Percentiles rank a stretch among this genome's conserved stretches.
phyloP scores from a whole-genome alignment of 2,329 filamentous ascomycete genomes.

The Fusarium nodosum region DNA sequence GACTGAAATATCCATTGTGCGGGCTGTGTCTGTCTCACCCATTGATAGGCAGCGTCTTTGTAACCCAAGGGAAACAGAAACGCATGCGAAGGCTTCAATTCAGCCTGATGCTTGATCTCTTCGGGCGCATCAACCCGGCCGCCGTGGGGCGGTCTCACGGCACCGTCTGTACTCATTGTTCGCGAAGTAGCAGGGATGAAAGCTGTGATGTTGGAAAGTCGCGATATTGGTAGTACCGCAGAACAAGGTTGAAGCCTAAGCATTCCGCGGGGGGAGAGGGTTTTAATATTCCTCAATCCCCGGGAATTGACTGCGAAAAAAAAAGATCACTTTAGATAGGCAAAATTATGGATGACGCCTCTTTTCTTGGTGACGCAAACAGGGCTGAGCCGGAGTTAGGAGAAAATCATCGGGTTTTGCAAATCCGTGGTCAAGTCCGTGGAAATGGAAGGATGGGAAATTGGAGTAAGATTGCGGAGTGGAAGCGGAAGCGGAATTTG shows the following conservation, averaged over 20 bases:
- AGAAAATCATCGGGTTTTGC: conserved; percentile 41
- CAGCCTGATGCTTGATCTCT: conserved; percentile 48
- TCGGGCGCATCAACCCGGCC: conserved; percentile 41
- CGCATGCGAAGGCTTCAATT: conserved; percentile 50
- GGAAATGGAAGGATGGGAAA: conserved; percentile 1
- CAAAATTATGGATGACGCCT: conserved; percentile 48
- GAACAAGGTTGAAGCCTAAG: conserved; percentile 59
- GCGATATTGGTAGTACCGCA: conserved; percentile 59
- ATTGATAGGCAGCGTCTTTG: conserved; percentile 91
- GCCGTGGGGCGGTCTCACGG: conserved; percentile 45
- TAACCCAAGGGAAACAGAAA: conserved; percentile 87
- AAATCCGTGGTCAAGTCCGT: conserved; percentile 39
- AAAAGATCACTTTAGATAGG: conserved; percentile 14
- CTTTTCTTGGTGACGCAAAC: conserved; percentile 31
- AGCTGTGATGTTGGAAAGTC: conserved; percentile 53
- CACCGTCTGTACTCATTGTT: conserved; percentile 54
- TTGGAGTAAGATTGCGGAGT: conserved; percentile 23
- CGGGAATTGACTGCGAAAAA: conserved; percentile 26
- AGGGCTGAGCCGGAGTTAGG: conserved; percentile 47
- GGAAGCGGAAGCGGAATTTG: conserved; percentile 8
- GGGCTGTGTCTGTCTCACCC: conserved; percentile 68
- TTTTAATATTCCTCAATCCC: conserved; percentile 44
- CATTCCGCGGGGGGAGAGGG: conserved; percentile 57
- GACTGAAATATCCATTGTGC: background rate
- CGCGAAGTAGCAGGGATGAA: conserved; percentile 45